phyloP scores from a whole-genome alignment of 2,329 filamentous ascomycete species.

The Exophiala viscosa region DNA sequence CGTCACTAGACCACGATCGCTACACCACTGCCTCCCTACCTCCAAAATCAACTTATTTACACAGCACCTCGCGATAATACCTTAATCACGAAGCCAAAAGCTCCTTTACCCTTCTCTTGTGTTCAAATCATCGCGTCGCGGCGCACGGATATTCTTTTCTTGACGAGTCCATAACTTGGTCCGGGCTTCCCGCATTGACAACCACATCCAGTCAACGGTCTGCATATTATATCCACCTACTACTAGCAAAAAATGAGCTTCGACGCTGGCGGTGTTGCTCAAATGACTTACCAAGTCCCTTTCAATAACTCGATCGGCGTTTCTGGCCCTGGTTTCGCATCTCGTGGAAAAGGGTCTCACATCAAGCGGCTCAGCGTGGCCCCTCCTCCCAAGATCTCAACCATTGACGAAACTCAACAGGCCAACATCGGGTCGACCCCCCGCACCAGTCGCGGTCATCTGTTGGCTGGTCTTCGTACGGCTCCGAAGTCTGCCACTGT shows the following conservation, averaged over 20 bases:
- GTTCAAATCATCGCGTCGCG: constrained; percentile 17
- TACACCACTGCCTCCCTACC: neutral
- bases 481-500: constrained; percentile 82
- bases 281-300: constrained; percentile 87
- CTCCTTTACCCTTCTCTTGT: constrained; percentile 5
- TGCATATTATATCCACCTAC: constrained; percentile 11
- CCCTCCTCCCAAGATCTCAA: constrained; percentile 65
- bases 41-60: no score
- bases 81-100: constrained; percentile 17
- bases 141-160: constrained; percentile 13
- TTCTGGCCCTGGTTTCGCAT: constrained; percentile 76
- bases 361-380: constrained; percentile 83
- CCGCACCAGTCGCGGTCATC: constrained; percentile 88
- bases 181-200: constrained; percentile 3
- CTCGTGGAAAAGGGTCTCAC: constrained; percentile 76
- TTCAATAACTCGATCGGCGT: constrained; percentile 69
- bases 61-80: constrained; percentile 7
- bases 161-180: neutral
- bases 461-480: constrained; percentile 88
- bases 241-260: constrained; percentile 40
- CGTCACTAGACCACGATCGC: constrained; percentile 3
- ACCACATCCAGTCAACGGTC: constrained; percentile 3
- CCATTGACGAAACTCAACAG: constrained; percentile 61
- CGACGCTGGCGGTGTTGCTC: constrained; percentile 98
- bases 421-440: constrained; percentile 73